Percentiles rank a stretch among this genome's conserved stretches.
These are phyloP conservation scores for Closterium sp. DNA, from an alignment of 139 green algal species.

Conservation along the genomic window DNA sequence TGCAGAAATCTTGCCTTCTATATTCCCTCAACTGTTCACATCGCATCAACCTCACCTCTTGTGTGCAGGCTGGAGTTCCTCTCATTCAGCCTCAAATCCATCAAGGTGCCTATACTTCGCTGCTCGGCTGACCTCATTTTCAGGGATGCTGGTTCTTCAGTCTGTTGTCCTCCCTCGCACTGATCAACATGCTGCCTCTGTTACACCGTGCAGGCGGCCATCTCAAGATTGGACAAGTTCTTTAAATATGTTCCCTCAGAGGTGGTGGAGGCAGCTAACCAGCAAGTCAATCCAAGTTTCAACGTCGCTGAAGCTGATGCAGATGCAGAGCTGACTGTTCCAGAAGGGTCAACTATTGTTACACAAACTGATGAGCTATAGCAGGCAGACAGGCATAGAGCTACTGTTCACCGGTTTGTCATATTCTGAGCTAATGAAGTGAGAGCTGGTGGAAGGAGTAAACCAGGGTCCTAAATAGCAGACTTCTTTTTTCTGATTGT, in stretches of 20 bases:
- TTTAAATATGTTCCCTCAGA: not conserved
- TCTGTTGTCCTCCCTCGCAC: not conserved
- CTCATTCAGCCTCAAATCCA: not conserved
- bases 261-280: not conserved
- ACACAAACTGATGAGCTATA: not conserved
- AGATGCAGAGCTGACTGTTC: not conserved
- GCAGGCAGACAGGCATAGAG: not conserved
- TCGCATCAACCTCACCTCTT: not conserved
- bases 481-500: no score
- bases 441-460: no score
- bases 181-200: not conserved
- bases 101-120: not conserved
- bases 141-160: not conserved
- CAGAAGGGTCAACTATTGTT: not conserved
- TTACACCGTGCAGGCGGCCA: not conserved
- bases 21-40: not conserved
- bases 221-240: not conserved
- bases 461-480: no score
- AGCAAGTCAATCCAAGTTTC: not conserved
- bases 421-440: no score
- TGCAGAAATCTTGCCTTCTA: not conserved
- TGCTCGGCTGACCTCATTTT: not conserved
- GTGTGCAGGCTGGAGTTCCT: not conserved
- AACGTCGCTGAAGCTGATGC: not conserved
- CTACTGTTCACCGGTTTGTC: no score